Base-by-base conservation (phyloP, 768 basidiomycete species). In the Sutorius australiensis region DNA sequence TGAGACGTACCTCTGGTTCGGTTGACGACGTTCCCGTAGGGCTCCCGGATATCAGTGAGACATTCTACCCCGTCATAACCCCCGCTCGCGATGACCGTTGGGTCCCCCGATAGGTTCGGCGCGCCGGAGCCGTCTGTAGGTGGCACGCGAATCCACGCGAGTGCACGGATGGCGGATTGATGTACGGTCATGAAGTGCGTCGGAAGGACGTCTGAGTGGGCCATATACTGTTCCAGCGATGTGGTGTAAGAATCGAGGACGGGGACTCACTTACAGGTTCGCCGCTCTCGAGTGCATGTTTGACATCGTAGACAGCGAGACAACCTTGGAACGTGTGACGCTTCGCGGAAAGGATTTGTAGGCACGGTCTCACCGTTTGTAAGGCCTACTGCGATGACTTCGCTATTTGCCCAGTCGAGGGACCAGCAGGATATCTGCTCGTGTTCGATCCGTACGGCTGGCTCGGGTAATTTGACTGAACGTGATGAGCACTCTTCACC, bases 361-460 rank as follows among this genome's bases (percentile, higher is more conserved):
- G n/a, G 12, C 11, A 37, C n/a, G 8, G 17, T 33, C 48, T 46
- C 49, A 92, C 95, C 95, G 58, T 91, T 89, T 3, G 89, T 86
- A 27, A 86, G 86, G 0, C 94, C 95, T 12, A 88, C 81, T 0
- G 91, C 92, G 7, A 99, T 68, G 11, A 84, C 61, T 52, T 88
- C 85, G 56, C 91, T 90, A 57, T 91, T 92, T 0, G 84, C 89
- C 94, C 94, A 98, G 59, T 97, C 93, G 48, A 97, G 75, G 14
- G 82, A 79, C 79, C 82, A 87, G 63, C 86, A 87, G n/a, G 77
- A 73, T 0, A 89, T 80, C 39, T 92, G 89, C 49, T 86, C 84
- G 2, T 92, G 70, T 59, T 89, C 82, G 2, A 98, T 80, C 10
- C 82, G 80, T 6, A 95, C 46, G 3, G 88, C 63, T 0, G 94